Conservation (phyloP, 2,329 filamentous ascomycete species). For the Microdochium nivale region DNA sequence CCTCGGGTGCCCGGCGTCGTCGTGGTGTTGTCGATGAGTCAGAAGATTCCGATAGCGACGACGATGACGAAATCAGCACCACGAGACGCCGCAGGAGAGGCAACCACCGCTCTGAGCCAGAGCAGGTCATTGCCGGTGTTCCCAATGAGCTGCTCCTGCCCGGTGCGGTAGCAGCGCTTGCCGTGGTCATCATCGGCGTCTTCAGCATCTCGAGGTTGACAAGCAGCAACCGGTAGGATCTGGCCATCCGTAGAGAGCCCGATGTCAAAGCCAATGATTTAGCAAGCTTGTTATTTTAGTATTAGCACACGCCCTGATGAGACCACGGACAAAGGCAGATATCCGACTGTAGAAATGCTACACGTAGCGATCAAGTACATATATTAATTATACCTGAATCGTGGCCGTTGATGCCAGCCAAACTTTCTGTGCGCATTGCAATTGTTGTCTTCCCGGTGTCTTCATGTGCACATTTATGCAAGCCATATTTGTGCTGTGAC, state of each 20-base stretch:
- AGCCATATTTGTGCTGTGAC: not conserved
- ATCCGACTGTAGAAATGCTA: not conserved
- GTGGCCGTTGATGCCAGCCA: not conserved
- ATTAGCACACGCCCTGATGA: not conserved
- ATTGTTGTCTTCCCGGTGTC: no score
- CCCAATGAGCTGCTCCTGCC: slow-evolving; percentile 91
- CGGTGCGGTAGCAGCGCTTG: slow-evolving; percentile 89
- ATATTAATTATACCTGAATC: not conserved
- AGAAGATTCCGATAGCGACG: slow-evolving; percentile 43
- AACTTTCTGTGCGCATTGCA: no score
- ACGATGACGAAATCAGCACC: slow-evolving; percentile 42
- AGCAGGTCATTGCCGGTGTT: slow-evolving; percentile 82
- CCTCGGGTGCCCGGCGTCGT: slow-evolving; percentile 39
- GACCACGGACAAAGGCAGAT: not conserved
- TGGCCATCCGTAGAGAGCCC: not conserved
- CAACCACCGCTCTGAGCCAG: slow-evolving; percentile 40
- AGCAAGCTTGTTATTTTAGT: not conserved
- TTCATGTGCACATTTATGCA: not conserved
- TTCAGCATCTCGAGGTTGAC: slow-evolving; percentile 74
- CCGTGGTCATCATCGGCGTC: slow-evolving; percentile 86
- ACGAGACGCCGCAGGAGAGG: slow-evolving; percentile 40
- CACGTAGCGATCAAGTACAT: not conserved
- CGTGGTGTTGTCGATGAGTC: slow-evolving; percentile 28
- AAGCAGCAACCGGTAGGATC: slow-evolving; percentile 32
- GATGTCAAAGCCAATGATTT: not conserved